phyloP scores from a whole-genome alignment of 2,329 filamentous ascomycete genomes.

The Talaromyces sp. region DNA sequence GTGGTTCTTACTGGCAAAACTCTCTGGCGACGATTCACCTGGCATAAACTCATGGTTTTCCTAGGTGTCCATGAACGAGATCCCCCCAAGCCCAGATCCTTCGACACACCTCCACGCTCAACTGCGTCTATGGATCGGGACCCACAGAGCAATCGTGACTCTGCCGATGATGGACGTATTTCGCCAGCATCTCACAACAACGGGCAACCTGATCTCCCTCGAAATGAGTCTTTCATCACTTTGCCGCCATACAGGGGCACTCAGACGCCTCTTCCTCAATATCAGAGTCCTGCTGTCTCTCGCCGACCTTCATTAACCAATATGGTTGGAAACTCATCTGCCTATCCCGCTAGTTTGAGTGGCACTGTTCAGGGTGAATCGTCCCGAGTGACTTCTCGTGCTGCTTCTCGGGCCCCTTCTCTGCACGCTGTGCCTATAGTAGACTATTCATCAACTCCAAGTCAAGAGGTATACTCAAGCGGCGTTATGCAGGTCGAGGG shows the following conservation, averaged over 20 bases:
- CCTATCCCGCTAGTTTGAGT: neutral
- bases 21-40: conserved; percentile 20
- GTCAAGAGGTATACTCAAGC: neutral
- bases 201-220: neutral
- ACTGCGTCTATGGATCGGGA: conserved; percentile 1
- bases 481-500: neutral
- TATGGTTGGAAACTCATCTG: neutral
- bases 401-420: conserved; percentile 15
- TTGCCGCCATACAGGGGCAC: conserved; percentile 17
- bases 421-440: conserved; percentile 1
- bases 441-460: neutral
- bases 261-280: conserved; percentile 21
- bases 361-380: conserved; percentile 12
- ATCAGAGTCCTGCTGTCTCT: conserved; percentile 19
- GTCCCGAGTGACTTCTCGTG: conserved; percentile 10
- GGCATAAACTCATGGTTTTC: conserved; percentile 17
- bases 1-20: conserved; percentile 19
- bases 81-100: conserved; percentile 5
- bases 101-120: neutral
- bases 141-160: neutral
- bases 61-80: conserved; percentile 16
- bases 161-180: neutral
- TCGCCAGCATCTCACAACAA: neutral
- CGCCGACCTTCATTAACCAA: conserved; percentile 20
- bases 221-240: conserved; percentile 15